These are phyloP conservation scores for Halteria grandinella DNA, from an alignment of 73 alveolate species.

Conservation along the genomic window DNA sequence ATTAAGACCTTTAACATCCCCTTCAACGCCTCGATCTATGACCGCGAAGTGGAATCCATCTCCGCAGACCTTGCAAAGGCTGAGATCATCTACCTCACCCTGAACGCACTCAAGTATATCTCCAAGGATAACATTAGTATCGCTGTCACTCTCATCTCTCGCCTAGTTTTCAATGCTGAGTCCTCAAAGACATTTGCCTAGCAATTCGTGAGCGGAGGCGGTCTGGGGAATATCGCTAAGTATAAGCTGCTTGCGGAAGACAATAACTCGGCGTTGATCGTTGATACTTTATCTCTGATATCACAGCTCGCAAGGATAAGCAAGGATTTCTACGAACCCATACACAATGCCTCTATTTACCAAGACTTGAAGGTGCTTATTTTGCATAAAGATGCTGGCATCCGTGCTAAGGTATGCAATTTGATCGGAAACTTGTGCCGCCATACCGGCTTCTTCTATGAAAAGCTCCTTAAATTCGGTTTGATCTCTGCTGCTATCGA, in stretches of 20 bases:
- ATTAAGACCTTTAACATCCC: slow-evolving; percentile 85
- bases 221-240: slow-evolving; percentile 74
- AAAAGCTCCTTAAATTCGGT: slow-evolving; percentile 87
- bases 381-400: slow-evolving; percentile 87
- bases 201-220: slow-evolving; percentile 83
- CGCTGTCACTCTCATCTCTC: slow-evolving; percentile 75
- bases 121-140: slow-evolving; percentile 77
- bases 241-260: slow-evolving; percentile 70
- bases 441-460: slow-evolving; percentile 97
- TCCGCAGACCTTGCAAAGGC: slow-evolving; percentile 73
- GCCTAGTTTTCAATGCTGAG: slow-evolving; percentile 82
- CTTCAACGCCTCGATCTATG: slow-evolving; percentile 62
- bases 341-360: slow-evolving; percentile 88
- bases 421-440: slow-evolving; percentile 97
- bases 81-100: slow-evolving; percentile 76
- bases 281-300: slow-evolving; percentile 90
- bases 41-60: slow-evolving; percentile 69
- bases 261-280: slow-evolving; percentile 67
- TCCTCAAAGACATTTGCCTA: slow-evolving; percentile 83
- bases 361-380: slow-evolving; percentile 84
- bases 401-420: slow-evolving; percentile 97
- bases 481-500: slow-evolving; percentile 92
- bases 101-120: slow-evolving; percentile 71
- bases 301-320: slow-evolving; percentile 92
- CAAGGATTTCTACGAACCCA: slow-evolving; percentile 89